A percentile compares a stretch with the other conserved stretches of the same genome.
These are phyloP conservation scores for Chrysanthemum lavandulifolium DNA, from an alignment of 129 eudicot species.

Conservation along the genomic window DNA sequence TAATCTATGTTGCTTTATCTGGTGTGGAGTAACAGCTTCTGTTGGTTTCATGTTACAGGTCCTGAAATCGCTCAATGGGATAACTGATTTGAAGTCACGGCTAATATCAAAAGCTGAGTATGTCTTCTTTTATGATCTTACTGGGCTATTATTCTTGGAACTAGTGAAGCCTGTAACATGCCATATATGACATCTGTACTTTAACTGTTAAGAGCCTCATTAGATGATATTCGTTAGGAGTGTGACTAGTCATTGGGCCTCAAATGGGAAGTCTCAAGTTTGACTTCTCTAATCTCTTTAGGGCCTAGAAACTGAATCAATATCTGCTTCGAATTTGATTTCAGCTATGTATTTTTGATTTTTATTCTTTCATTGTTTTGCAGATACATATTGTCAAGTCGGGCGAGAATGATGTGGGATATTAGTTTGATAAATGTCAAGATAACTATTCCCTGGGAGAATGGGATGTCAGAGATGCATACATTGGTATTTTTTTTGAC, in stretches of 20 bases:
- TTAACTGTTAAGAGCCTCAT: slow-evolving; percentile 1
- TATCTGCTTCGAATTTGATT: neutral
- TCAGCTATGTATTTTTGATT: slow-evolving; percentile 2
- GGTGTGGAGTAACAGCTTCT: slow-evolving; percentile 17
- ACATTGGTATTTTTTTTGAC: slow-evolving; percentile 49
- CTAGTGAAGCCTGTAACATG: neutral
- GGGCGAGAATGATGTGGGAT: slow-evolving; percentile 71
- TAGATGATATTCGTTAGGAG: neutral
- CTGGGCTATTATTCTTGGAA: neutral
- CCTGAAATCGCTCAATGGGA: slow-evolving; percentile 64
- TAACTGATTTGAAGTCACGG: slow-evolving; percentile 57
- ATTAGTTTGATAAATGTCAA: slow-evolving; percentile 43
- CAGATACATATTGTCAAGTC: slow-evolving; percentile 69
- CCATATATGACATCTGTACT: neutral
- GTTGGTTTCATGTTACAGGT: slow-evolving; percentile 46
- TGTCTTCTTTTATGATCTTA: slow-evolving; percentile 32
- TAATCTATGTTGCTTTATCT: slow-evolving; percentile 13
- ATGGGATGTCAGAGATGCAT: slow-evolving; percentile 38
- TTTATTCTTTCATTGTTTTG: slow-evolving; percentile 15
- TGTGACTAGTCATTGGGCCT: neutral
- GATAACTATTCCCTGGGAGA: slow-evolving; percentile 57
- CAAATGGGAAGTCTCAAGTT: slow-evolving; percentile 9
- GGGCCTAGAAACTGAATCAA: slow-evolving; percentile 6
- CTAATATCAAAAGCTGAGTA: slow-evolving; percentile 74
- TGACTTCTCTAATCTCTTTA: slow-evolving; percentile 6